Conservation (phyloP, 169 alveolate genomes). For the Theileria equi region DNA sequence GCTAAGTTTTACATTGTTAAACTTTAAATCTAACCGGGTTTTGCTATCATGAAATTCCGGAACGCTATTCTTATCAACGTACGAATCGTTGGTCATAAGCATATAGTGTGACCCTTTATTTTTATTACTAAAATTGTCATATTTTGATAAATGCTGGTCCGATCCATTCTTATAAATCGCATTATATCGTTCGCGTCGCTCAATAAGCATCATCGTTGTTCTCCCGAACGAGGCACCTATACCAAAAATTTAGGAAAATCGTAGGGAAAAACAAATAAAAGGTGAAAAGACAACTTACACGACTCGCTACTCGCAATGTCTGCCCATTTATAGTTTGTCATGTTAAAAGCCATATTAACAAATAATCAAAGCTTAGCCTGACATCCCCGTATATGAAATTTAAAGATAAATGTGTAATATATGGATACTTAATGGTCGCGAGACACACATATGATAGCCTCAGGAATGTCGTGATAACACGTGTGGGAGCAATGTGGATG, state of each 20-base stretch:
- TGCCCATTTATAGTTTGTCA: slow-evolving; percentile 76
- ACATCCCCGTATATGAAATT: no score
- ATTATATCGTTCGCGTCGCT: slow-evolving; percentile 19
- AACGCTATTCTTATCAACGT: slow-evolving; percentile 22
- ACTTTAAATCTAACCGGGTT: slow-evolving; percentile 1
- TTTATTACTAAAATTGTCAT: neutral
- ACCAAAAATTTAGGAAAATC: neutral
- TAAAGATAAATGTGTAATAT: slow-evolving; percentile 12
- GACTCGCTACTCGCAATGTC: slow-evolving; percentile 78
- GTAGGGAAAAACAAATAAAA: neutral
- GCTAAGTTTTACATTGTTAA: slow-evolving; percentile 6
- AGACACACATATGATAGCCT: neutral
- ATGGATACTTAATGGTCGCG: neutral
- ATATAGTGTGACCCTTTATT: slow-evolving; percentile 11
- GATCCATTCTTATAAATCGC: neutral
- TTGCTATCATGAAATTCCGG: slow-evolving; percentile 31
- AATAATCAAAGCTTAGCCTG: neutral
- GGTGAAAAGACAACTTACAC: slow-evolving; percentile 46
- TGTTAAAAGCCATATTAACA: neutral
- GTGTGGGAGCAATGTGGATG: neutral
- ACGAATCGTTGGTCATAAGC: slow-evolving; percentile 28
- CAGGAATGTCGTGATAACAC: neutral
- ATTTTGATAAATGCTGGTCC: neutral
- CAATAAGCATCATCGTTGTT: slow-evolving; percentile 30
- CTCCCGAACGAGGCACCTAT: slow-evolving; percentile 66